Evolutionary conservation across 2,329 filamentous ascomycete species (phyloP).

Genomic region (Penicillium sp.): DNA sequence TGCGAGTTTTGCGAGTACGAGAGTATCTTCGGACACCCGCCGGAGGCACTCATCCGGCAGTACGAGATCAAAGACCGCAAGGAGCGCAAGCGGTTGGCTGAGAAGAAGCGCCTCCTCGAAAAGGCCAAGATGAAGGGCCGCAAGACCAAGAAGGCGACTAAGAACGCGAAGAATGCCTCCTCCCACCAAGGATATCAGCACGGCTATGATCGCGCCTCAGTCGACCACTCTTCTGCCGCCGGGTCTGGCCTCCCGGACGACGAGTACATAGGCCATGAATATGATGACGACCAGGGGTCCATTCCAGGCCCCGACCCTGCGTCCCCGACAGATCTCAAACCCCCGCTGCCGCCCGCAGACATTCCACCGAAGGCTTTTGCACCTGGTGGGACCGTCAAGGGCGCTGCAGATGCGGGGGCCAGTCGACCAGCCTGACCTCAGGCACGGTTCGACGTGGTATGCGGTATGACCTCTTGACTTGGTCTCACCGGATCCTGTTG

Average conservation of each 20-base stretch:
- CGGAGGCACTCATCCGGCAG: slow-evolving; percentile 80
- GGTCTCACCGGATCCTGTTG: background rate
- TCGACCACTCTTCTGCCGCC: slow-evolving; percentile 47
- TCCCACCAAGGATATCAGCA: slow-evolving; percentile 47
- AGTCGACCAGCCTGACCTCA: slow-evolving; percentile 41
- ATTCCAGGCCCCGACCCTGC: slow-evolving; percentile 43
- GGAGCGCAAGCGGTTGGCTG: slow-evolving; percentile 81
- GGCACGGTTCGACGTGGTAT: background rate
- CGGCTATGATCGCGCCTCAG: slow-evolving; percentile 48
- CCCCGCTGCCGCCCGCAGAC: slow-evolving; percentile 68
- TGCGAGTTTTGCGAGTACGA: slow-evolving; percentile 99
- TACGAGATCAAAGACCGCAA: slow-evolving; percentile 95
- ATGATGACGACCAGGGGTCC: slow-evolving; percentile 56
- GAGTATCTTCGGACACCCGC: slow-evolving; percentile 87
- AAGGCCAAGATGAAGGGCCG: slow-evolving; percentile 93
- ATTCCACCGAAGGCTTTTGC: slow-evolving; percentile 46
- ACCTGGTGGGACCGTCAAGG: slow-evolving; percentile 31
- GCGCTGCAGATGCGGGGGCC: slow-evolving; percentile 37
- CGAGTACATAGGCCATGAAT: slow-evolving; percentile 57
- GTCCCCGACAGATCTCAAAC: slow-evolving; percentile 69
- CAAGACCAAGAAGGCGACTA: slow-evolving; percentile 83
- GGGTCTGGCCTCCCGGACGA: slow-evolving; percentile 55
- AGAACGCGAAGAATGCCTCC: slow-evolving; percentile 61
- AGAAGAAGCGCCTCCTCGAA: slow-evolving; percentile 81
- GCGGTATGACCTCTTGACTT: background rate